These are phyloP conservation scores for Paspalum vaginatum DNA, from an alignment of 176 grass and related monocot species.

Conservation along the genomic window DNA sequence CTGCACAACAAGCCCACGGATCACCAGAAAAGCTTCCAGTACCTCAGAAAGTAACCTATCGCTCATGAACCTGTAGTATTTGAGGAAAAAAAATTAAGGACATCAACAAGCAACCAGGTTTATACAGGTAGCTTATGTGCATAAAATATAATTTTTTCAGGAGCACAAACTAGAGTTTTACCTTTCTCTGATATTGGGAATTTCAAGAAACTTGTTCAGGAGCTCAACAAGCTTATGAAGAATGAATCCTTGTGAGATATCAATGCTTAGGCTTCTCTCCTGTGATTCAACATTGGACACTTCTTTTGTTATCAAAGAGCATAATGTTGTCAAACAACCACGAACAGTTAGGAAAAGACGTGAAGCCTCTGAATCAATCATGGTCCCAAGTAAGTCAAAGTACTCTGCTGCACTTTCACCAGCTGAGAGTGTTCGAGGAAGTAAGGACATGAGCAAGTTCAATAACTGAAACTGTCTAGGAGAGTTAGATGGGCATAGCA, in stretches of 20 bases:
- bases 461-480: slow-evolving; percentile 86
- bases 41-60: slow-evolving; percentile 84
- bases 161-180: slow-evolving; percentile 30
- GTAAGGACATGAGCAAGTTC: slow-evolving; percentile 87
- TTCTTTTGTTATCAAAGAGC: slow-evolving; percentile 88
- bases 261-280: slow-evolving; percentile 89
- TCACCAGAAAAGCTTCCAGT: slow-evolving; percentile 85
- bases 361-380: slow-evolving; percentile 81
- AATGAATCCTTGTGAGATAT: slow-evolving; percentile 97
- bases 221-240: slow-evolving; percentile 96
- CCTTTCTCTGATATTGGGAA: slow-evolving; percentile 92
- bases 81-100: background rate
- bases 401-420: slow-evolving; percentile 94
- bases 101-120: slow-evolving; percentile 1
- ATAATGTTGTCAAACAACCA: slow-evolving; percentile 78
- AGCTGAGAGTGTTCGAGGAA: slow-evolving; percentile 74
- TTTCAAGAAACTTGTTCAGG: slow-evolving; percentile 95
- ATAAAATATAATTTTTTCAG: slow-evolving; percentile 12
- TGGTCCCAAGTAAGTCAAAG: slow-evolving; percentile 90
- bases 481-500: slow-evolving; percentile 83
- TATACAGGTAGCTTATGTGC: background rate
- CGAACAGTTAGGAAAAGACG: slow-evolving; percentile 84
- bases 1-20: slow-evolving; percentile 91
- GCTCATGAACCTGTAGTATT: slow-evolving; percentile 78
- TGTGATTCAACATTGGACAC: slow-evolving; percentile 89